Evolutionary conservation across 495 filamentous ascomycete species (phyloP).

Genomic region (Neurospora sp.): DNA sequence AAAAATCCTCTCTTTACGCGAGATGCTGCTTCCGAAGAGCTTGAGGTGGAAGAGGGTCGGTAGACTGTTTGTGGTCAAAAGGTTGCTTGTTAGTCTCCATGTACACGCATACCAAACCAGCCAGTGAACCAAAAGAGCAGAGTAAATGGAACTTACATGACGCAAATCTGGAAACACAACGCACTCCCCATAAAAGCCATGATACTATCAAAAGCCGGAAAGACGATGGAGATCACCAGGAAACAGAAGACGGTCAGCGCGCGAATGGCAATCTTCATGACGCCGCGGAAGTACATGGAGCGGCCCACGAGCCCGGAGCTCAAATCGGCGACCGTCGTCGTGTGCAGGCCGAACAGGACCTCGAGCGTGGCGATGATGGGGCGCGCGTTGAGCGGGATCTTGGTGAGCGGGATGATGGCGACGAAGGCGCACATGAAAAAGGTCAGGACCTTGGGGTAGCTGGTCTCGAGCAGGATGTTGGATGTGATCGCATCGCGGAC

Average conservation of each 20-base stretch:
- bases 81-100: background rate
- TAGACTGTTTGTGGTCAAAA: slow-evolving; percentile 30
- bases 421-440: slow-evolving; percentile 76
- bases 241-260: slow-evolving; percentile 36
- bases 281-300: slow-evolving; percentile 45
- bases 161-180: slow-evolving; percentile 90
- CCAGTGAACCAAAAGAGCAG: background rate
- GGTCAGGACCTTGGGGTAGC: slow-evolving; percentile 66
- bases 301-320: slow-evolving; percentile 38
- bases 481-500: slow-evolving; percentile 83
- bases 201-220: slow-evolving; percentile 84
- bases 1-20: slow-evolving; percentile 49
- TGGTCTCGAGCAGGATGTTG: slow-evolving; percentile 63
- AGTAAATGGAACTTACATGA: slow-evolving; percentile 46
- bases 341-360: slow-evolving; percentile 62
- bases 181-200: slow-evolving; percentile 89
- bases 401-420: slow-evolving; percentile 87
- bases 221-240: slow-evolving; percentile 54
- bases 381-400: slow-evolving; percentile 82
- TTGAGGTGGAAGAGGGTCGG: slow-evolving; percentile 87
- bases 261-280: slow-evolving; percentile 52
- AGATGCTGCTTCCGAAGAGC: slow-evolving; percentile 76
- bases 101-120: background rate
- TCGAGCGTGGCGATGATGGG: slow-evolving; percentile 83
- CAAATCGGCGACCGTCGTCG: slow-evolving; percentile 35